Evolutionary conservation across 805 yeast species (phyloP), one percentile per base, ranked within the genome.

Genomic region (Ogataea henricii): DNA sequence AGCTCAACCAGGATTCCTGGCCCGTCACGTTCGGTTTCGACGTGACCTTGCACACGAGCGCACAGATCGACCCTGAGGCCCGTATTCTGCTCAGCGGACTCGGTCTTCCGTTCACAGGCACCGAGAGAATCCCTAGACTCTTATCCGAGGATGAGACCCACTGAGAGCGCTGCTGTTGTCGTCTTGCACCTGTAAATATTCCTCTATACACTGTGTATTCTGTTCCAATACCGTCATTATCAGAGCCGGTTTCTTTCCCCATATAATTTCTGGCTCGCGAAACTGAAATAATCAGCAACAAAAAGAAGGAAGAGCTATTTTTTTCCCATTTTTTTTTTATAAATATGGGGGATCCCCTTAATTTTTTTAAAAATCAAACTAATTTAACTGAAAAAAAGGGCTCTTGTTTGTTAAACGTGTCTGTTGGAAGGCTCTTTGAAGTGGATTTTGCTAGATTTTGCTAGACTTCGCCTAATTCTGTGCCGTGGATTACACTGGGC

Each of bases 51-150:
- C 87, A 87, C 64, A 92, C 98, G 17, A 72, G 88, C 29, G 96
- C 98, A 6, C 89, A 90, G 70, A 83, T 89, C 17, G 97, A 91
- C 64, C 81, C 83, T 26, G 94, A 89, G 61, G 97, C 98, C 8
- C 83, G 96, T 67, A 82, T 87, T 16, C 73, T 92, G 57, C 70
- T 92, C 52, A 86, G 95, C 64, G 86, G 89, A 2, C 76, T 82
- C 56, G 96, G 96, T 6, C 66, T 91, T 44, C 96, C 96, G 46
- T 88, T 91, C 72, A 63, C 68, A 43, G 85, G 84, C 21, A 57
- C 69, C 44, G 83, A 78, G 62, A 73, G 70, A 52, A 53, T 66
- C 17, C 69, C 71, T 33, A 66, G 63, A 48, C 46, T 55, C 13
- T 54, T 65, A n/a, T 42, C 55, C 25, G 46, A 57, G 36, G 63